A percentile compares a stretch with the other conserved stretches of the same genome.
phyloP scores from a whole-genome alignment of 2,329 filamentous ascomycete genomes.

The Colletotrichum australisinense region DNA sequence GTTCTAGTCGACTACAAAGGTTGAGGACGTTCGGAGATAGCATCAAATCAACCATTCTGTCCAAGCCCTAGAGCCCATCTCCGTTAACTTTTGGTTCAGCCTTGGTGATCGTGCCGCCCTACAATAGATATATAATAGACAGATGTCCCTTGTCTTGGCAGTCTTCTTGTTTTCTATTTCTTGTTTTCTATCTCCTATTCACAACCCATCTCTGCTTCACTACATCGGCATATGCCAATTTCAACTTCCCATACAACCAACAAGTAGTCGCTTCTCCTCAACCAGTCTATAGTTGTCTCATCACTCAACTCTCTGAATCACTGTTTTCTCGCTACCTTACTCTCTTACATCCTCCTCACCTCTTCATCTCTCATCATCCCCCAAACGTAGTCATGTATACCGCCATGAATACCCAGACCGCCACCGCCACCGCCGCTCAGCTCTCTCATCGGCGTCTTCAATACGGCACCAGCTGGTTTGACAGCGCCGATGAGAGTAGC shows the following conservation, averaged over 20 bases:
- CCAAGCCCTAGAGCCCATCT: not conserved
- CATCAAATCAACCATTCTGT: not conserved
- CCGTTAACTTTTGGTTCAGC: not conserved
- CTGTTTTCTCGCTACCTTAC: not conserved
- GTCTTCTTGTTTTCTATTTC: not conserved
- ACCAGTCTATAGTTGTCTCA: not conserved
- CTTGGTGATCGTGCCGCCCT: not conserved
- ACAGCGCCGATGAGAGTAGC: not conserved
- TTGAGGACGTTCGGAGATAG: not conserved
- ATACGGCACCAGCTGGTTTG: not conserved
- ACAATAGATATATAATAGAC: not conserved
- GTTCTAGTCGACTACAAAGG: not conserved
- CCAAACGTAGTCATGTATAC: not conserved
- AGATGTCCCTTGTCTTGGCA: not conserved
- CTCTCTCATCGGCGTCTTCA: not conserved
- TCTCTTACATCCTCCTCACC: too few species aligned
- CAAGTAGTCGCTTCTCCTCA: not conserved
- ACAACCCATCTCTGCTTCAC: not conserved
- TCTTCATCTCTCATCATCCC: not conserved
- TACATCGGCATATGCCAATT: not conserved
- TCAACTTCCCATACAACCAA: not conserved
- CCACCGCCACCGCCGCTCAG: not conserved
- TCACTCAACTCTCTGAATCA: not conserved
- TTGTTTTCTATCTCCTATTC: not conserved
- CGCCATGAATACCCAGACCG: not conserved